phyloP scores from a whole-genome alignment of 495 filamentous ascomycete species.

The Lentithecium fluviatile region DNA sequence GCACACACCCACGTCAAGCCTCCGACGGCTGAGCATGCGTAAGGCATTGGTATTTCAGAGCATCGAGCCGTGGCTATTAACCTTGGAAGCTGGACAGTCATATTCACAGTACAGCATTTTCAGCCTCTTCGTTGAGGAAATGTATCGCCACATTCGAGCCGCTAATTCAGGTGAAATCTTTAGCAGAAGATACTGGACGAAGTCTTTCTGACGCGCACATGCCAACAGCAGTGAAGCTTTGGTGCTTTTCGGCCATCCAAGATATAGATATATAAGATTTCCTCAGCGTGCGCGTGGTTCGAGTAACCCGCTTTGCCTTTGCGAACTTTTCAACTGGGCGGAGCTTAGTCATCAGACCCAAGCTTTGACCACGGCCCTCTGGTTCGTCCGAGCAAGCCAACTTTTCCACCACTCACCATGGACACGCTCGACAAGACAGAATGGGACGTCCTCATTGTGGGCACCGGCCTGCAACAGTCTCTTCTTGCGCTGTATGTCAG shows the following conservation, averaged over 20 bases:
- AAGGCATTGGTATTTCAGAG: too few species aligned
- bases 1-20: too few species aligned
- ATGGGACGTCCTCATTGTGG: conserved; percentile 91
- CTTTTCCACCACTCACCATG: conserved; percentile 53
- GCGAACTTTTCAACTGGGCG: background rate
- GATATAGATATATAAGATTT: conserved; percentile 45
- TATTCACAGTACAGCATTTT: too few species aligned
- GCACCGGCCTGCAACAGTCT: conserved; percentile 86
- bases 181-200: conserved; percentile 97
- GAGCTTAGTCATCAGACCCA: conserved; percentile 1
- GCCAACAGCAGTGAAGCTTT: conserved; percentile 68
- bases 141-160: conserved; percentile 62
- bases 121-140: background rate
- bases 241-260: conserved; percentile 44
- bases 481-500: conserved; percentile 83
- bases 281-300: conserved; percentile 33
- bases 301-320: background rate
- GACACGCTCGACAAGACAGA: conserved; percentile 73
- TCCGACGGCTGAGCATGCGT: too few species aligned
- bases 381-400: conserved; percentile 16
- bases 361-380: background rate
- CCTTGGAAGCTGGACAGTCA: too few species aligned
- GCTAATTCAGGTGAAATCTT: conserved; percentile 76
- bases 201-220: conserved; percentile 69
- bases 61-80: too few species aligned